These are phyloP conservation scores for Kwoniella pini DNA, from an alignment of 768 basidiomycete genomes.

Conservation along the genomic window DNA sequence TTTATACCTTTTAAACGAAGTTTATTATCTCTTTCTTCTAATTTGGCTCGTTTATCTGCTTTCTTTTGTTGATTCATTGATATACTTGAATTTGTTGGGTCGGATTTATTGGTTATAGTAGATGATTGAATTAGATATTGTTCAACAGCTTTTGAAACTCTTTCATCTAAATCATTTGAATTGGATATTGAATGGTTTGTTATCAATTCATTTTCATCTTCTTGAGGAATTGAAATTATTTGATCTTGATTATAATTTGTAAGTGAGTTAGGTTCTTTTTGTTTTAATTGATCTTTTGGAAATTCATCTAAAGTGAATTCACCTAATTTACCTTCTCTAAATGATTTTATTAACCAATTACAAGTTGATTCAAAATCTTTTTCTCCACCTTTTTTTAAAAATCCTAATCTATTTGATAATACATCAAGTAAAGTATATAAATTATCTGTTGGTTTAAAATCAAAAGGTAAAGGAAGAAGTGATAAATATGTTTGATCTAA, in stretches of 20 bases:
- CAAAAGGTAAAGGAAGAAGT: slow-evolving; percentile 56
- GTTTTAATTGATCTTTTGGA: too few relatives aligned
- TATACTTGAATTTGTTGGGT: background rate
- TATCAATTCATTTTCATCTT: background rate
- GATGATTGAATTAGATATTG: too few relatives aligned
- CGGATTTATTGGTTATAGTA: too few relatives aligned
- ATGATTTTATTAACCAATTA: slow-evolving; percentile 80
- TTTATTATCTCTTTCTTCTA: slow-evolving; percentile 17
- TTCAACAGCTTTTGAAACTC: too few relatives aligned
- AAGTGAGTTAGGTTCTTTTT: too few relatives aligned
- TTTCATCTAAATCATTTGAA: too few relatives aligned
- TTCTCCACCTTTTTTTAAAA: slow-evolving; percentile 74
- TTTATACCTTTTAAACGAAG: slow-evolving; percentile 19
- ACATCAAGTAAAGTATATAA: slow-evolving; percentile 67
- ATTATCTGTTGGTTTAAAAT: slow-evolving; percentile 64
- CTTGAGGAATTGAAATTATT: too few relatives aligned
- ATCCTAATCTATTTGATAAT: slow-evolving; percentile 75
- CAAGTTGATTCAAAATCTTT: slow-evolving; percentile 72
- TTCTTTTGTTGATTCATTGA: slow-evolving; percentile 18
- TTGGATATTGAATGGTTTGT: too few relatives aligned
- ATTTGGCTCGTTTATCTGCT: slow-evolving; percentile 5
- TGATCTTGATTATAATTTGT: too few relatives aligned
- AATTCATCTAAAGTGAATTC: slow-evolving; percentile 54
- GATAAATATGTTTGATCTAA: slow-evolving; percentile 31
- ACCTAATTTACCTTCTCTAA: slow-evolving; percentile 62